Evolutionary conservation across 2,329 filamentous ascomycete genomes (phyloP).

Genomic region (Alternaria consortialis): DNA sequence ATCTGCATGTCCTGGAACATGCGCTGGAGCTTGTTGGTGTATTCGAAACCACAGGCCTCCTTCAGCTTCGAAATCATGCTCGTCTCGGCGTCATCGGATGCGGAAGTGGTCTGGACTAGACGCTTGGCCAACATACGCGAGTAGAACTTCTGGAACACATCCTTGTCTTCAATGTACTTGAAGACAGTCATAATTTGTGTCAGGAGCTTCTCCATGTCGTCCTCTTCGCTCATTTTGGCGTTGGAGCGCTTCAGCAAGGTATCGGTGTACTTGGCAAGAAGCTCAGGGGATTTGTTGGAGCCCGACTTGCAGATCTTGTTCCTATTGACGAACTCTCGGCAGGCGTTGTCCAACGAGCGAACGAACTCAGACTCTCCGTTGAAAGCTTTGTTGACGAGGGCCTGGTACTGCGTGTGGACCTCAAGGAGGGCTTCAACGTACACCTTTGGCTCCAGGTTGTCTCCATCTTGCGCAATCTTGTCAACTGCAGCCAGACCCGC

Average conservation of each 20-base stretch:
- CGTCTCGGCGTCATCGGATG: conserved; percentile 95
- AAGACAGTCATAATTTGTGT: conserved; percentile 98
- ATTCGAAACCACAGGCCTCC: conserved; percentile 97
- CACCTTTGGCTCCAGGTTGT: conserved; percentile 92
- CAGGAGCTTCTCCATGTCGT: conserved; percentile 87
- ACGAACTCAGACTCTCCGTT: conserved; percentile 97
- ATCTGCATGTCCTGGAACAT: conserved; percentile 99
- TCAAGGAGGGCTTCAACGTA: conserved; percentile 96
- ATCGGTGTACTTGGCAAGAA: conserved; percentile 95
- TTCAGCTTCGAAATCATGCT: conserved; percentile 99
- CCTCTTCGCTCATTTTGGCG: conserved; percentile 90
- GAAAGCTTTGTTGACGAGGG: conserved; percentile 90
- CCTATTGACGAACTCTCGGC: conserved; percentile 96
- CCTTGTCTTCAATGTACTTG: conserved; percentile 99
- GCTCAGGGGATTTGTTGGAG: conserved; percentile 91
- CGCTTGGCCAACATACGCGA: conserved; percentile 95
- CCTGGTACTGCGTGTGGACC: conserved; percentile 92
- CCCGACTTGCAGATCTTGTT: conserved; percentile 95
- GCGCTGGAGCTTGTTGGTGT: conserved; percentile 98
- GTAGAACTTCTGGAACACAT: conserved; percentile 99
- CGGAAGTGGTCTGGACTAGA: conserved; percentile 92
- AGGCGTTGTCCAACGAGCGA: conserved; percentile 93
- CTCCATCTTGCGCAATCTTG: conserved; percentile 87
- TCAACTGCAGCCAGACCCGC: conserved; percentile 88
- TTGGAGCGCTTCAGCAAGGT: conserved; percentile 86